These are phyloP conservation scores for Eucalyptus regnans DNA, from an alignment of 345 rosid species.

Conservation along the genomic window DNA sequence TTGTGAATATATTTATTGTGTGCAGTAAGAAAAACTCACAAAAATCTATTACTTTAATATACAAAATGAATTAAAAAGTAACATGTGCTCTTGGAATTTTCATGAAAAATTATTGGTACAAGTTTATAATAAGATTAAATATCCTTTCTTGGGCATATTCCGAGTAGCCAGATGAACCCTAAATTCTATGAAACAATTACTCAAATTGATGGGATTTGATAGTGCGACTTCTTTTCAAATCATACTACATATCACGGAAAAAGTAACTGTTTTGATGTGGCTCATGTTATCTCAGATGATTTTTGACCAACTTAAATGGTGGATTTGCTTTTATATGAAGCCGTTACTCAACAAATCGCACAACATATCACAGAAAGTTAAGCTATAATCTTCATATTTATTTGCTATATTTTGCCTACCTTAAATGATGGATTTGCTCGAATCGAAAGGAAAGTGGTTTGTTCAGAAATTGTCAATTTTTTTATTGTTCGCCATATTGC, in stretches of 20 bases:
- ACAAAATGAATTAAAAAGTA: neutral
- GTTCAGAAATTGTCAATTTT: neutral
- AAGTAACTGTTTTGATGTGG: neutral
- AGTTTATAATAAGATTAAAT: neutral
- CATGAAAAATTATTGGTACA: neutral
- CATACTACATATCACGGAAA: neutral
- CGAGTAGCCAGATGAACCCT: neutral
- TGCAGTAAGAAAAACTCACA: neutral
- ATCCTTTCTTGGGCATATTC: neutral
- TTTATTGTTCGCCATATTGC: neutral
- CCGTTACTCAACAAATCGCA: neutral
- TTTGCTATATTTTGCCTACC: neutral
- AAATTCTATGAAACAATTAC: neutral
- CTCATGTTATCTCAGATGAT: neutral
- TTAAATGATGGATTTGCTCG: neutral
- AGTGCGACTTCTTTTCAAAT: neutral
- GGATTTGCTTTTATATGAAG: neutral
- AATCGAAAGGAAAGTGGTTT: neutral
- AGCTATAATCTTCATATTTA: neutral
- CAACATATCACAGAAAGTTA: neutral
- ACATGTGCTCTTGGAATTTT: neutral
- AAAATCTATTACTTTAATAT: neutral
- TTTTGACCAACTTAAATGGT: neutral
- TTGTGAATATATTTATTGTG: neutral
- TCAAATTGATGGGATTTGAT: neutral